Conservation (phyloP, 805 yeast genomes). For the Gaillardinia entomophila region DNA sequence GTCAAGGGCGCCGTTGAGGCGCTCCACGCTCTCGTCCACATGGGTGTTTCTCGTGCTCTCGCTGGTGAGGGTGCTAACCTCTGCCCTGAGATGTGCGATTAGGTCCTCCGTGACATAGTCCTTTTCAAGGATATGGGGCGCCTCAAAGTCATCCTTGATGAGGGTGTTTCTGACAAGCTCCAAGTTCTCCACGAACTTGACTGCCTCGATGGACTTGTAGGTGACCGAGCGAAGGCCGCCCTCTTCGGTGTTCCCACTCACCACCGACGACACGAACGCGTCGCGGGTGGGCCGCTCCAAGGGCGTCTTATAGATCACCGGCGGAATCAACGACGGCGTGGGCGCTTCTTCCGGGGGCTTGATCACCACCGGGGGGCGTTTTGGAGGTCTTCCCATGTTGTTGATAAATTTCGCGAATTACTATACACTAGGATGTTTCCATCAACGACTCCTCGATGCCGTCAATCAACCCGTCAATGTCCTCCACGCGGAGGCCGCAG, state of each 20-base stretch:
- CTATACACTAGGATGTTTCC: slow-evolving; percentile 1
- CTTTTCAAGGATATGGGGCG: slow-evolving; percentile 12
- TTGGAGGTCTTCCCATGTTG: background rate
- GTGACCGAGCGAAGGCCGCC: slow-evolving; percentile 38
- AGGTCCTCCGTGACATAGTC: slow-evolving; percentile 9
- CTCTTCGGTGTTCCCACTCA: slow-evolving; percentile 35
- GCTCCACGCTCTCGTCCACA: background rate
- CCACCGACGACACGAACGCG: slow-evolving; percentile 22
- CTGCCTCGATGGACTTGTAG: slow-evolving; percentile 34
- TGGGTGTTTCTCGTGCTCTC: slow-evolving; percentile 3
- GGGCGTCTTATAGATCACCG: background rate
- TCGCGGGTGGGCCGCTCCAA: slow-evolving; percentile 2
- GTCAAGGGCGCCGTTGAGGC: slow-evolving; percentile 2
- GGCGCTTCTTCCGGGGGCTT: background rate
- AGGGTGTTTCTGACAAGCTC: slow-evolving; percentile 26
- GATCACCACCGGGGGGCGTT: background rate
- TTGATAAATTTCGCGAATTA: background rate
- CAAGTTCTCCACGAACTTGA: slow-evolving; percentile 28
- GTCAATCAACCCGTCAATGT: slow-evolving; percentile 73
- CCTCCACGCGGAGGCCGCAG: slow-evolving; percentile 74
- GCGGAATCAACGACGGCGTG: background rate
- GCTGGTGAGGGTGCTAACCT: slow-evolving; percentile 10
- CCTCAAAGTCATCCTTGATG: slow-evolving; percentile 7
- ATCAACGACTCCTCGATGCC: slow-evolving; percentile 45
- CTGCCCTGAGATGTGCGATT: slow-evolving; percentile 15